Conservation (phyloP, 345 rosid genomes). For the Gossypium mustelinum region DNA sequence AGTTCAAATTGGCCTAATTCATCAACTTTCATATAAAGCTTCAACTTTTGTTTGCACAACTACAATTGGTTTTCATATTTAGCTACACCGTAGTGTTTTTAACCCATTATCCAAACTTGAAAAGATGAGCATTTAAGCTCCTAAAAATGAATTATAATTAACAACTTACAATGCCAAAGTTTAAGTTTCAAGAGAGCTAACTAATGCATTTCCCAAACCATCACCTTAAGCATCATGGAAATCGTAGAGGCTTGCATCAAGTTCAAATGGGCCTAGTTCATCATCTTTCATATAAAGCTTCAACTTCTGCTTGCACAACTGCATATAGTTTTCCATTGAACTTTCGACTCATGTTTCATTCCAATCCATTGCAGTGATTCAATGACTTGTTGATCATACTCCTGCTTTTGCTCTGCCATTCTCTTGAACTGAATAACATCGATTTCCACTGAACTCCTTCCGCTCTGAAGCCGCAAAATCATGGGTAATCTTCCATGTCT, state of each 20-base stretch:
- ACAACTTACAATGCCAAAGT: slow-evolving; percentile 13
- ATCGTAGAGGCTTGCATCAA: slow-evolving; percentile 16
- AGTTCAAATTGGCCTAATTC: slow-evolving; percentile 24
- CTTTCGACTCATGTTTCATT: slow-evolving; percentile 41
- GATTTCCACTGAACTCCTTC: slow-evolving; percentile 55
- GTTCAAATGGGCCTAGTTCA: slow-evolving; percentile 24
- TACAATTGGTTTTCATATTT: slow-evolving; percentile 26
- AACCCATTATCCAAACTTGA: background rate
- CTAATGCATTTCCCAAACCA: slow-evolving; percentile 14
- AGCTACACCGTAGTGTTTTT: background rate
- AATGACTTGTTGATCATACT: slow-evolving; percentile 52
- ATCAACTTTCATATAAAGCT: slow-evolving; percentile 14
- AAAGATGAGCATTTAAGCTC: background rate
- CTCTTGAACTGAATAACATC: slow-evolving; percentile 55
- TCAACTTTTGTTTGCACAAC: slow-evolving; percentile 23
- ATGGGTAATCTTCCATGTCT: slow-evolving; percentile 23
- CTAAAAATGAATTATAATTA: background rate
- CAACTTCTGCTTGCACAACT: slow-evolving; percentile 23
- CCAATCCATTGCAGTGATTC: slow-evolving; percentile 53
- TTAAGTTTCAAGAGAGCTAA: slow-evolving; percentile 21
- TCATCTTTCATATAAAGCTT: slow-evolving; percentile 20
- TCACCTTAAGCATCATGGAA: slow-evolving; percentile 19
- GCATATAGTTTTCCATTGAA: slow-evolving; percentile 34
- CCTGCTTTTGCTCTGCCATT: slow-evolving; percentile 52
- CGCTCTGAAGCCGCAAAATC: slow-evolving; percentile 69